Conservation (phyloP, 2,329 filamentous ascomycete species). For the Penicillium corylophilum region DNA sequence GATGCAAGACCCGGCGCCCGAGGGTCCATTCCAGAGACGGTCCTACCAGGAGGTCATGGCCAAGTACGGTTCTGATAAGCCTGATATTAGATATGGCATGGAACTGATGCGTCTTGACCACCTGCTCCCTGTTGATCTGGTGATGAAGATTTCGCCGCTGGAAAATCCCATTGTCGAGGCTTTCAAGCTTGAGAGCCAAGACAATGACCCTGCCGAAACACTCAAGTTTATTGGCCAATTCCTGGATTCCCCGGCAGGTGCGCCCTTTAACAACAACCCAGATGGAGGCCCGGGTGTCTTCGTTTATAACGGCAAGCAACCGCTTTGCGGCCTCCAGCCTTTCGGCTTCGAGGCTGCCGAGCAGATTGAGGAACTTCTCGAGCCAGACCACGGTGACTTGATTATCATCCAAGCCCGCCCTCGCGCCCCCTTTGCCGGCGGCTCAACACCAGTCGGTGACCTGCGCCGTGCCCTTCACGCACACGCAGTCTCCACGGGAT, state of each 20-base stretch:
- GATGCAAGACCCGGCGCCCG: conserved; percentile 44
- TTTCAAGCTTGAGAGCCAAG: conserved; percentile 59
- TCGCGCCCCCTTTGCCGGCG: conserved; percentile 64
- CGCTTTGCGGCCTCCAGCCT: conserved; percentile 72
- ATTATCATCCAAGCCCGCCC: conserved; percentile 78
- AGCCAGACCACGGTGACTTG: conserved; percentile 70
- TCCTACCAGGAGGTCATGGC: conserved; percentile 77
- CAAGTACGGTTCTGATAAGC: conserved; percentile 85
- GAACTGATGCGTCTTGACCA: conserved; percentile 67
- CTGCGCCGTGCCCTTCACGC: conserved; percentile 70
- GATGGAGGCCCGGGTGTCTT: conserved; percentile 80
- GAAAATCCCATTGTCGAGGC: conserved; percentile 70
- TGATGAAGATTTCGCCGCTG: conserved; percentile 71
- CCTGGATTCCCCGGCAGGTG: conserved; percentile 63
- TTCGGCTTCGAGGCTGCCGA: conserved; percentile 72
- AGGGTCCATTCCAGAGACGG: conserved; percentile 56
- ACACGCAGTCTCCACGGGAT: conserved; percentile 61
- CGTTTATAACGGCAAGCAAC: conserved; percentile 69
- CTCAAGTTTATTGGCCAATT: conserved; percentile 66
- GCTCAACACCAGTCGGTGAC: conserved; percentile 71
- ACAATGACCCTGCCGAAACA: conserved; percentile 54
- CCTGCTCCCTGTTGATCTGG: conserved; percentile 62
- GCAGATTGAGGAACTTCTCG: conserved; percentile 53
- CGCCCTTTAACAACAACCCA: conserved; percentile 64
- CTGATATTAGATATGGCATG: conserved; percentile 73